These are phyloP conservation scores for Alternaria brassicicola DNA, from an alignment of 2,329 filamentous ascomycete species.

Conservation along the genomic window DNA sequence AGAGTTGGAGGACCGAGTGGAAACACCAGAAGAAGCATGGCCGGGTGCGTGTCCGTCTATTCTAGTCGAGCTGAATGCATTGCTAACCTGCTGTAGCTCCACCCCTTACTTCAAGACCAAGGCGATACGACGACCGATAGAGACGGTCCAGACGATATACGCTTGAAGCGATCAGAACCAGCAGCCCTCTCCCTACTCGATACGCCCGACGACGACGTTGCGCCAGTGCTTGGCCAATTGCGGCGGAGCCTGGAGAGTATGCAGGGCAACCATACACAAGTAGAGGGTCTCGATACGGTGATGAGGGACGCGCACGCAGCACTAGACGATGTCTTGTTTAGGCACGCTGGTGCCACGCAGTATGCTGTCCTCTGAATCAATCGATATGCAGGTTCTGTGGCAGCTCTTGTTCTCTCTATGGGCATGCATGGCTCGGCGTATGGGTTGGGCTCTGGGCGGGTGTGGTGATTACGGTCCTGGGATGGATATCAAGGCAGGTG, in stretches of 20 bases:
- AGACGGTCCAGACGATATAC: slow-evolving; percentile 44
- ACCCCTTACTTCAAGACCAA: slow-evolving; percentile 38
- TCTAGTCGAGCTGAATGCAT: slow-evolving; percentile 8
- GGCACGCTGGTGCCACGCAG: slow-evolving; percentile 38
- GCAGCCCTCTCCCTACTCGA: slow-evolving; percentile 32
- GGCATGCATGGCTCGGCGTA: slow-evolving; percentile 29
- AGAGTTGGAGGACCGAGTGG: slow-evolving; percentile 40
- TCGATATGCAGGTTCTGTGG: slow-evolving; percentile 35
- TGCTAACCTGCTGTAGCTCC: slow-evolving; percentile 38
- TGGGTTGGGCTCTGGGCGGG: slow-evolving; percentile 7
- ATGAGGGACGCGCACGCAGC: slow-evolving; percentile 38
- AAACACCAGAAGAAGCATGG: slow-evolving; percentile 40
- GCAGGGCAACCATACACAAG: slow-evolving; percentile 47
- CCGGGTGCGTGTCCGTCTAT: slow-evolving; percentile 27
- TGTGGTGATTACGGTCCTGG: slow-evolving; percentile 24
- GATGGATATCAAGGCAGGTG: slow-evolving; percentile 17
- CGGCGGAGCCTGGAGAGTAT: slow-evolving; percentile 48
- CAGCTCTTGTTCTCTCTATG: slow-evolving; percentile 22
- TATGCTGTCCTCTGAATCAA: slow-evolving; percentile 42
- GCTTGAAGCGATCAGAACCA: slow-evolving; percentile 27
- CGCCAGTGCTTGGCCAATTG: slow-evolving; percentile 46
- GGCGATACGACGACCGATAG: slow-evolving; percentile 21
- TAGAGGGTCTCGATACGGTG: slow-evolving; percentile 44
- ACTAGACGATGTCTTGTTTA: slow-evolving; percentile 46
- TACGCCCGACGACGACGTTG: slow-evolving; percentile 39